Percentiles rank a stretch among this genome's conserved stretches.
These are phyloP conservation scores for Hygrocybe punicea DNA, from an alignment of 768 basidiomycete species.

Conservation along the genomic window DNA sequence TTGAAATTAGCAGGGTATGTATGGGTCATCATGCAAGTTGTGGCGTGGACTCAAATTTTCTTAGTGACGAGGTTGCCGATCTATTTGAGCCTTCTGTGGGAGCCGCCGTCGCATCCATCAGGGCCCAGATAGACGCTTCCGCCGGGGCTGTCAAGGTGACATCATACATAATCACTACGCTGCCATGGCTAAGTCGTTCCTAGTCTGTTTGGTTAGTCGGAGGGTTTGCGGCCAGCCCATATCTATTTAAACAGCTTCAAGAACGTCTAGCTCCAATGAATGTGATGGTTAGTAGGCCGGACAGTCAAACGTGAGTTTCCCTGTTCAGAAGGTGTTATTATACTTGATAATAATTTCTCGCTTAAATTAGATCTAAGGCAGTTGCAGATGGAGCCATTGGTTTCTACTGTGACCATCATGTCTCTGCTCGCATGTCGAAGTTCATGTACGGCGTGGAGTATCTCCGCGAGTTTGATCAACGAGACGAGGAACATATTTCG, in stretches of 20 bases:
- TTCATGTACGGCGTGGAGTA: constrained; percentile 84
- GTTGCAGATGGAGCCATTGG: constrained; percentile 82
- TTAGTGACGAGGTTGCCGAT: constrained; percentile 54
- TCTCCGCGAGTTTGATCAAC: constrained; percentile 61
- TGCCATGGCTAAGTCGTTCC: constrained; percentile 1
- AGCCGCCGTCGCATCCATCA: constrained; percentile 69
- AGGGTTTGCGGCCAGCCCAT: constrained; percentile 79
- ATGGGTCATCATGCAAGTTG: too few relatives aligned
- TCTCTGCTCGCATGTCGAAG: constrained; percentile 74
- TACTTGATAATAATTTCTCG: not conserved
- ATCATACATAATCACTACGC: not conserved
- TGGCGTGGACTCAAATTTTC: too few relatives aligned
- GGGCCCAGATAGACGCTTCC: constrained; percentile 65
- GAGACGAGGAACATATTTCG: constrained; percentile 62
- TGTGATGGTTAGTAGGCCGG: constrained; percentile 68
- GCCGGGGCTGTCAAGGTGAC: constrained; percentile 61
- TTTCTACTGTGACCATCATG: constrained; percentile 82
- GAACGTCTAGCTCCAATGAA: constrained; percentile 55
- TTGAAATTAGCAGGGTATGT: constrained; percentile 66
- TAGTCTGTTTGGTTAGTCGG: constrained; percentile 83
- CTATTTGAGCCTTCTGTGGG: constrained; percentile 73
- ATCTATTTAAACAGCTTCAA: constrained; percentile 74
- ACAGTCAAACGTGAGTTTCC: constrained; percentile 66
- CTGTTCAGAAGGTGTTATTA: constrained; percentile 5
- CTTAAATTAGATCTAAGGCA: constrained; percentile 69